These are phyloP conservation scores for Fraxinus albicans DNA, from an alignment of 305 asterid genomes.

Conservation along the genomic window DNA sequence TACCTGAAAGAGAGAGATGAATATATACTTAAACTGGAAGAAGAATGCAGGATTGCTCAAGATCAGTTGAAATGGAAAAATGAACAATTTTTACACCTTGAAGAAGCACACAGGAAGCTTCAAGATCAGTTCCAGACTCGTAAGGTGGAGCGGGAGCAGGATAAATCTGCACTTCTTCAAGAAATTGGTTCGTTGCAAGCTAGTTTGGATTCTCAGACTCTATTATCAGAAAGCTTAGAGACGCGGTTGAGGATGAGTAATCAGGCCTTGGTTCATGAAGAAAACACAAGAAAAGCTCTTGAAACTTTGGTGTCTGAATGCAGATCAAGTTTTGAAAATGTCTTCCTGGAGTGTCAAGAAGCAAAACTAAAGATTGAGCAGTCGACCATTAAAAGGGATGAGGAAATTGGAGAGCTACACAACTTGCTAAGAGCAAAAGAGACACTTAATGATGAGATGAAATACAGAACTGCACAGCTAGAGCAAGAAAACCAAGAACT, in stretches of 20 bases:
- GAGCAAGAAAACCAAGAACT: conserved; percentile 43
- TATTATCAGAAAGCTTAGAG: conserved; percentile 38
- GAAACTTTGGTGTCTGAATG: conserved; percentile 40
- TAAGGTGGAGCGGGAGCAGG: conserved; percentile 45
- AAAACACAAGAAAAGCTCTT: conserved; percentile 44
- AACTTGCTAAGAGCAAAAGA: conserved; percentile 36
- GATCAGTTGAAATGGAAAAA: conserved; percentile 52
- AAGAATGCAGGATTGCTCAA: conserved; percentile 28
- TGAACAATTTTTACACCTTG: conserved; percentile 50
- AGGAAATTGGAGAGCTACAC: conserved; percentile 40
- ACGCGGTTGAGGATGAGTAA: conserved; percentile 38
- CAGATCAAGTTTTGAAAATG: conserved; percentile 34
- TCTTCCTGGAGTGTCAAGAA: conserved; percentile 31
- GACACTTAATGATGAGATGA: conserved; percentile 32
- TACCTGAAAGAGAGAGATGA: conserved; percentile 37
- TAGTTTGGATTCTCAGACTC: conserved; percentile 39
- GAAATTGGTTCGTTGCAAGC: conserved; percentile 44
- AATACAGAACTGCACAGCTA: conserved; percentile 24
- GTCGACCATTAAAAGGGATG: conserved; percentile 40
- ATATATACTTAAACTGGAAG: conserved; percentile 40
- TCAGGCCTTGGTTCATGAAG: conserved; percentile 47
- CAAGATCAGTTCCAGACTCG: conserved; percentile 31
- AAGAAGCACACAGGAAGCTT: conserved; percentile 47
- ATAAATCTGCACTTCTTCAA: conserved; percentile 38
- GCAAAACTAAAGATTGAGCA: conserved; percentile 37